Base-by-base conservation (phyloP, 306 rosid species). In the Quercus alba region DNA sequence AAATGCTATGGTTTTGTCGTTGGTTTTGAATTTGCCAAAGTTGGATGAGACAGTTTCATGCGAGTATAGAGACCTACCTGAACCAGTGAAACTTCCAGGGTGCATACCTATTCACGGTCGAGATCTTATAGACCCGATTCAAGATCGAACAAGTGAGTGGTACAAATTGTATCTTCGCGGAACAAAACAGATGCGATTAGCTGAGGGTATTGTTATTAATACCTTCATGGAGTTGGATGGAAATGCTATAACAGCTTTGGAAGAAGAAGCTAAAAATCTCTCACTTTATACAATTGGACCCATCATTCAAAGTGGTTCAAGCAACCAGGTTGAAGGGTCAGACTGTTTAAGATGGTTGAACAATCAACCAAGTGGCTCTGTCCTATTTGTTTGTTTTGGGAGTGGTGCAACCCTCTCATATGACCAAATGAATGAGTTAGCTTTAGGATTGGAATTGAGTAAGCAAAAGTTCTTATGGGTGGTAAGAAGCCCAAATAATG, bases 231-330 rank as follows among this genome's bases (percentile, higher is more conserved):
- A 75, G 12, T 20, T 86, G 56, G 86, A 86, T 49, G 81, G 11
- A 74, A 62, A 4, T 4, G 67, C 85, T 10, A 49, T 86, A 19
- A 75, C 19, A n/a, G 73, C 58, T 18, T 77, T 80, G 75, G 41
- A 73, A 18, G 76, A 30, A n/a, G 52, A 6, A 5, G 52, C 4
- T 18, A 49, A 61, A 46, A 20, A 52, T 44, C 87, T 84, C 11
- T 17, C 33, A 5, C 72, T 86, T 17, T 83, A 80, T 38, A 76
- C 89, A 56, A 49, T 88, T 5, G 91, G 91, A 58, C 91, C 91
- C 41, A 41, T 88, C 46, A 66, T 74, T 13, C 86, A 81, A 55
- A 73, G 19, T 12, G 84, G 72, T 2, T 66, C 77, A 33, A 51
- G 20, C n/a, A 46, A 56, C 67, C 61, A 56, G 0, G 72, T 71